Base-by-base conservation (phyloP, 768 basidiomycete species). In the Chalciporus chontae region DNA sequence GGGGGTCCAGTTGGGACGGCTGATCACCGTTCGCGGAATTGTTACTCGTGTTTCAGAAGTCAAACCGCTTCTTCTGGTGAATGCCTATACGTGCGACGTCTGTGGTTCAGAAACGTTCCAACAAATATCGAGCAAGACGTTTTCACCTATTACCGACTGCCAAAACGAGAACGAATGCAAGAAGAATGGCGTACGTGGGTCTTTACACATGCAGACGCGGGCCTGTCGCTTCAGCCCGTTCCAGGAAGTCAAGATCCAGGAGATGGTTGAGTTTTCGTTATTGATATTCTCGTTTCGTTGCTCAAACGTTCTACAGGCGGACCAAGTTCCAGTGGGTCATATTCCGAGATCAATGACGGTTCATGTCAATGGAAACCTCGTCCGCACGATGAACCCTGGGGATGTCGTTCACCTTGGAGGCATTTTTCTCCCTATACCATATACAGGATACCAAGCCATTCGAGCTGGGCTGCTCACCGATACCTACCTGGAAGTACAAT, bases 21-120 rank as follows among this genome's bases (percentile, higher is more conserved):
- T 98, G 51, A 95, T 99, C 67, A 98, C 93, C 29, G 90, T 95
- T 55, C 90, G 94, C 37, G 96, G 96, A 48, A 98, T 99, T 58
- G 93, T 98, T 46, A 99, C 94, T 26, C 93, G 96, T 54, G 94
- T 99, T 4, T 97, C 94, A 3, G 96, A 98, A 73, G 96, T 99
- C 65, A 98, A 98, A 65, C 96, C 96, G 9, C 83, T 98, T 15
- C 80, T 99, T 13, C 87, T 91, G 64, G 94, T 98, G 62, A 96
- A 95, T 69, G 96, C 95, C 26, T 99, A 98, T 69, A 94, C 93
- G 0, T 98, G 96, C 71, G 96, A 98, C 64, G 85, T 92, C 52
- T 99, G 96, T 66, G 96, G 96, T 40, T 91, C 93, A 38, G 96
- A 99, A 69, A 95, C 94, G 24, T 99, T 99, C 77, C 94, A 98